Percentiles rank a stretch among this genome's conserved stretches.
Conservation (phyloP, 148 eudicot genomes). For the Rhododendron henanense region DNA sequence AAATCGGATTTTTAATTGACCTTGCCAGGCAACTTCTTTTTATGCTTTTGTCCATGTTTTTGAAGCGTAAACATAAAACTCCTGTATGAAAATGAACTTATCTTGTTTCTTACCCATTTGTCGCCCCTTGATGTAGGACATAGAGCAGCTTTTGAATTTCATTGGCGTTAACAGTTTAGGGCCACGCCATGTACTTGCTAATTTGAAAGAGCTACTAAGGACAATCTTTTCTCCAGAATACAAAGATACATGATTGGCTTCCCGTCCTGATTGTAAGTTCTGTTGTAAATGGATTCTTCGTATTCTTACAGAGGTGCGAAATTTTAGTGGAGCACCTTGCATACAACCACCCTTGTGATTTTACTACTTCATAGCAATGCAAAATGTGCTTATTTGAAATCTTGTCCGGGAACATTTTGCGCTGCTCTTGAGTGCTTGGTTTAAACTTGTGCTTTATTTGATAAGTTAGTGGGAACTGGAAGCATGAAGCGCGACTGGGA, state of each 20-base stretch:
- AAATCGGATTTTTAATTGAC: neutral
- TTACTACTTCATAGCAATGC: neutral
- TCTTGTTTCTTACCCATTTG: neutral
- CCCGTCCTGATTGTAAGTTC: constrained; percentile 23
- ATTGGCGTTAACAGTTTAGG: constrained; percentile 85
- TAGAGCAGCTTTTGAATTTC: constrained; percentile 90
- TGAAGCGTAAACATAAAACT: neutral
- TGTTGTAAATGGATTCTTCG: constrained; percentile 27
- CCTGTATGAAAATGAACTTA: neutral
- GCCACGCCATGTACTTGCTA: constrained; percentile 84
- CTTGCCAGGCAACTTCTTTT: neutral
- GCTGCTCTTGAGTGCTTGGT: neutral
- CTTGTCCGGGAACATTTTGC: neutral
- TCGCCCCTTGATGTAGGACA: constrained; percentile 49
- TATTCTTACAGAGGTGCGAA: constrained; percentile 31
- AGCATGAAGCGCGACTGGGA: neutral
- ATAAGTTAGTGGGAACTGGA: neutral
- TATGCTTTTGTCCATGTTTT: neutral
- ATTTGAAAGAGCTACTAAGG: constrained; percentile 76
- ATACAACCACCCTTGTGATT: constrained; percentile 1
- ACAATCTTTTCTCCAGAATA: constrained; percentile 71
- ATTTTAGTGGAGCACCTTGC: constrained; percentile 30
- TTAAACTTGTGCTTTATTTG: neutral
- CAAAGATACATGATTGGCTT: constrained; percentile 40
- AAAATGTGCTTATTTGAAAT: neutral